phyloP scores from a whole-genome alignment of 73 alveolate species.

The Symbiodinium pilosum region DNA sequence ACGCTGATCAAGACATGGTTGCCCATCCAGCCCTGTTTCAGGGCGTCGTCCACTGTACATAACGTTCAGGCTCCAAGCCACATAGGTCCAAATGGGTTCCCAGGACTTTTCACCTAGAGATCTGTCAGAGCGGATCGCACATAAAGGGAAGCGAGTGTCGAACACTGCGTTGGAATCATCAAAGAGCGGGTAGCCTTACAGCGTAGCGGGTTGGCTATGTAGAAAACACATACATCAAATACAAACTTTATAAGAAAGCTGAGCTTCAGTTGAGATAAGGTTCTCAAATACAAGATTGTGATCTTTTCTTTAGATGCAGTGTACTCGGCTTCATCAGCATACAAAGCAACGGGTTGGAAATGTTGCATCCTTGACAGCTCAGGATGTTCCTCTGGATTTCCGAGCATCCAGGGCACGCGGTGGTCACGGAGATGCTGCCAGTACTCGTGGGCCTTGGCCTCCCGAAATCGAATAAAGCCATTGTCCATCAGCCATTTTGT shows the following conservation, averaged over 20 bases:
- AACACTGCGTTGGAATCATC: not conserved
- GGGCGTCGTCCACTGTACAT: not conserved
- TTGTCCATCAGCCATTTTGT: not conserved
- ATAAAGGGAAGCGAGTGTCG: not conserved
- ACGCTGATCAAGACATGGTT: too few relatives aligned
- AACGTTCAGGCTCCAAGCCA: not conserved
- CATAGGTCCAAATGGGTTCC: not conserved
- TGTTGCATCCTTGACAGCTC: not conserved
- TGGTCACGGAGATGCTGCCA: not conserved
- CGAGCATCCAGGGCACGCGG: not conserved
- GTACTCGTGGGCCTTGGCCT: not conserved
- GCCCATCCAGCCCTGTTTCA: not conserved
- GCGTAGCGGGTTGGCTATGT: too few relatives aligned
- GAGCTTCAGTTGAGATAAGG: not conserved
- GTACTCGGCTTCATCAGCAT: not conserved
- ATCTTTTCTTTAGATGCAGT: not conserved
- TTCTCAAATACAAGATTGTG: not conserved
- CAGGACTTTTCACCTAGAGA: not conserved
- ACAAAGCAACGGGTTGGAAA: not conserved
- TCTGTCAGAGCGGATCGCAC: not conserved
- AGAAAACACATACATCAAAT: too few relatives aligned
- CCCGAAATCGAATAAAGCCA: not conserved
- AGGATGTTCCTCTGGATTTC: not conserved
- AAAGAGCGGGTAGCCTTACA: not conserved
- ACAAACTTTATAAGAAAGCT: too few relatives aligned